Percentiles rank a stretch among this genome's conserved stretches.
Conservation (phyloP, 129 eudicot species). For the Flaveria robusta region DNA sequence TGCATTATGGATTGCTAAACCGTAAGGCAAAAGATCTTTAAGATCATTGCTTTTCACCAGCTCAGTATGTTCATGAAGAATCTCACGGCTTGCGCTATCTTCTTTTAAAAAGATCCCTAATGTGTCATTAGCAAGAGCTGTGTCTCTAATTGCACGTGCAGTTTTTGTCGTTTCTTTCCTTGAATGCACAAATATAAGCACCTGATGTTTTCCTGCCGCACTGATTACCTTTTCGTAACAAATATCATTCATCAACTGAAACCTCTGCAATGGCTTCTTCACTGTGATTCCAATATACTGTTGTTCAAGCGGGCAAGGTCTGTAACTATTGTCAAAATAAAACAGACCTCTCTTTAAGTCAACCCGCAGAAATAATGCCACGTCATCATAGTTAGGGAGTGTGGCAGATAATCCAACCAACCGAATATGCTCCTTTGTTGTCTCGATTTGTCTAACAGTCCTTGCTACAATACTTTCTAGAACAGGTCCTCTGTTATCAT, state of each 20-base stretch:
- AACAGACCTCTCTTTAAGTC: slow-evolving; percentile 72
- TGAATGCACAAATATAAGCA: slow-evolving; percentile 89
- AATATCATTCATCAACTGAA: slow-evolving; percentile 88
- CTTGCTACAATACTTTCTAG: slow-evolving; percentile 91
- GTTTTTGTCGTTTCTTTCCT: slow-evolving; percentile 97
- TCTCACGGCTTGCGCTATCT: slow-evolving; percentile 87
- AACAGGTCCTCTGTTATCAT: slow-evolving; percentile 97
- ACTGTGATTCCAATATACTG: slow-evolving; percentile 92
- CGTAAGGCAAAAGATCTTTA: slow-evolving; percentile 84
- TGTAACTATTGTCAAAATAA: slow-evolving; percentile 87
- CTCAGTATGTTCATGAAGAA: slow-evolving; percentile 70
- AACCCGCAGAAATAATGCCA: slow-evolving; percentile 75
- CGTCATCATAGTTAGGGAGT: slow-evolving; percentile 87
- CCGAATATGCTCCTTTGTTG: slow-evolving; percentile 92
- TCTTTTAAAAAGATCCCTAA: slow-evolving; percentile 75
- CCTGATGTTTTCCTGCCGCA: slow-evolving; percentile 88
- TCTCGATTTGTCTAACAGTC: slow-evolving; percentile 89
- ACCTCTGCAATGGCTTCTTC: slow-evolving; percentile 91
- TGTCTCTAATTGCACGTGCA: slow-evolving; percentile 87
- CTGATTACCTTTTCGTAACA: slow-evolving; percentile 88
- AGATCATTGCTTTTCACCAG: slow-evolving; percentile 87
- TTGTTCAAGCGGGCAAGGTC: slow-evolving; percentile 95
- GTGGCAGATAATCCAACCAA: slow-evolving; percentile 94
- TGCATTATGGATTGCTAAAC: slow-evolving; percentile 89
- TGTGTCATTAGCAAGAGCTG: slow-evolving; percentile 88